Evolutionary conservation across 2,329 filamentous ascomycete species (phyloP), one percentile per base, ranked within the genome.

Genomic region (Alternaria arbusti): DNA sequence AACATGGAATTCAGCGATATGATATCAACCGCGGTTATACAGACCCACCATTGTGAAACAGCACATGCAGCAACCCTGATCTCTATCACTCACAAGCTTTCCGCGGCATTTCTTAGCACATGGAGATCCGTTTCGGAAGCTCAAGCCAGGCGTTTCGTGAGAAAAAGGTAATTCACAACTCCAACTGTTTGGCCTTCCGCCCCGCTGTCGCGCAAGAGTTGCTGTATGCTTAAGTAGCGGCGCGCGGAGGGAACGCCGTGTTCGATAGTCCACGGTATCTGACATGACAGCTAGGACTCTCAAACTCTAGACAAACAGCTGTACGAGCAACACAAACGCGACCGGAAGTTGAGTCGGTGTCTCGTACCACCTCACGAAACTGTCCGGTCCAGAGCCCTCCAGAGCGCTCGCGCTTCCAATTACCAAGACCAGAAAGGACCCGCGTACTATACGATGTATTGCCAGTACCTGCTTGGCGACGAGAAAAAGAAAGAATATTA

Each of bases 91-190:
- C 49, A 52, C 30, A 52, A 52, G 49, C 49, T 52, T 52, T 52
- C 49, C 49, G 30, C 49, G 49, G 49, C 49, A 52, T 52, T 40
- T 52, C 49, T 52, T 52, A 40, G 49, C 49, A 40, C 30, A 25
- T n/a, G 28, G 5, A 52, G 30, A 36, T 36, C 49, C 28, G 49
- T 52, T 52, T 52, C 30, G 28, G 28, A 52, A 36, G 30, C 49
- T 52, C 30, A 40, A 52, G 20, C 30, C 49, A 40, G 32, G 49
- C 30, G 49, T 52, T 52, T 52, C 49, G 49, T 32, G 49, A 40
- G 20, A 22, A 20, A 52, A 52, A 52, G 28, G 49, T 52, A 25
- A 52, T 52, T 23, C 49, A 52, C 49, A 28, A 52, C 28, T 52
- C 20, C 49, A 40, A 40, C 28, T 36, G 49, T 52, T 40, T 52